phyloP scores from a whole-genome alignment of 2,329 filamentous ascomycete genomes.

The Polytolypa hystricis region DNA sequence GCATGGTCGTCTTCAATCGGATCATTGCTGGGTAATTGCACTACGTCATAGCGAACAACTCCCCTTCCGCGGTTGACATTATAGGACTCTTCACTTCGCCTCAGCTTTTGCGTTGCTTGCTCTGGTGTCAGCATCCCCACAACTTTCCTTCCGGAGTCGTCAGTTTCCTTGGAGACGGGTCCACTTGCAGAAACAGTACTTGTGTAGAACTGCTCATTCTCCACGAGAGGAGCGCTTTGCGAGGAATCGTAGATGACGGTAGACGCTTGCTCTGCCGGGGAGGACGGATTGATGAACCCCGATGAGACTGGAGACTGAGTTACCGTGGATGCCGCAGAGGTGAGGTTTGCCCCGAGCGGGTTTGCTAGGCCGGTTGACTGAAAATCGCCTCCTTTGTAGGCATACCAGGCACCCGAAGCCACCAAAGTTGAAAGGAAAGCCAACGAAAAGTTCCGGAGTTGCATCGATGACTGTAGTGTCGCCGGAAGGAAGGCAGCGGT shows the following conservation, averaged over 20 bases:
- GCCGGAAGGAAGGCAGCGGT: slow-evolving; percentile 25
- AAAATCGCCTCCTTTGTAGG: slow-evolving; percentile 29
- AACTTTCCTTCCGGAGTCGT: slow-evolving; percentile 72
- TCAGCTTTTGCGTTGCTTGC: slow-evolving; percentile 79
- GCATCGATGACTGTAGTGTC: slow-evolving; percentile 36
- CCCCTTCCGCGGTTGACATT: slow-evolving; percentile 79
- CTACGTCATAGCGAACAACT: slow-evolving; percentile 87
- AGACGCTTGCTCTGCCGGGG: slow-evolving; percentile 32
- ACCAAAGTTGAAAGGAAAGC: slow-evolving; percentile 38
- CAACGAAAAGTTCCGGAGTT: slow-evolving; percentile 38
- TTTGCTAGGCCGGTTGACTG: slow-evolving; percentile 15
- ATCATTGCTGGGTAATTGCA: slow-evolving; percentile 90
- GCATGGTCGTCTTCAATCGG: slow-evolving; percentile 98
- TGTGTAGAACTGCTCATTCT: slow-evolving; percentile 81
- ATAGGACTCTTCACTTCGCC: slow-evolving; percentile 85
- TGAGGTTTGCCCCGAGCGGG: slow-evolving; percentile 12
- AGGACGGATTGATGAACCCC: slow-evolving; percentile 16
- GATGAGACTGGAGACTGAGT: slow-evolving; percentile 18
- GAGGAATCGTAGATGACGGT: no score
- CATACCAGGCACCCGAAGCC: slow-evolving; percentile 39
- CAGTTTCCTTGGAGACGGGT: slow-evolving; percentile 77
- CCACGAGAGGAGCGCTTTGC: slow-evolving; percentile 66
- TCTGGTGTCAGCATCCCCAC: slow-evolving; percentile 95
- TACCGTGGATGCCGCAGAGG: slow-evolving; percentile 12
- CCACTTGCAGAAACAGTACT: slow-evolving; percentile 75